Percentiles rank a stretch among this genome's conserved stretches.
Evolutionary conservation across 805 yeast genomes (phyloP).

Genomic region (Sugiyamaella qingdaonensis): DNA sequence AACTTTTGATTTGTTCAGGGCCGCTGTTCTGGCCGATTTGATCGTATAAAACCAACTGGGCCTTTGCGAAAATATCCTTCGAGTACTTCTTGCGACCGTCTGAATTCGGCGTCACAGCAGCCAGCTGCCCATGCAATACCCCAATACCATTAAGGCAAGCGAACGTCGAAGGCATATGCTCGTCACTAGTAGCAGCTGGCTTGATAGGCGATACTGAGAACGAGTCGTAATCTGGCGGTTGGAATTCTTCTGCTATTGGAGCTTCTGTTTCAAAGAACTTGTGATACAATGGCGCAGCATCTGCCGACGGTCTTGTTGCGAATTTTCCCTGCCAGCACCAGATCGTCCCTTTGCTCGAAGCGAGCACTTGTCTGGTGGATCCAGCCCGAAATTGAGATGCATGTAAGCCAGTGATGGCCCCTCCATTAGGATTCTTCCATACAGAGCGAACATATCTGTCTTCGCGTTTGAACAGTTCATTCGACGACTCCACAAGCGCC

Average conservation of each 20-base stretch:
- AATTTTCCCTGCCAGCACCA: constrained; percentile 27
- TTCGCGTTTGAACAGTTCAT: constrained; percentile 42
- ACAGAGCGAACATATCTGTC: constrained; percentile 39
- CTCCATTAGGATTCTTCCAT: constrained; percentile 35
- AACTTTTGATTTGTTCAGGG: constrained; percentile 32
- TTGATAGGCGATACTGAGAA: constrained; percentile 21
- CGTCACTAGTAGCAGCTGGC: not conserved
- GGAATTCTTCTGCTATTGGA: constrained; percentile 24
- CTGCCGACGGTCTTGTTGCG: constrained; percentile 11
- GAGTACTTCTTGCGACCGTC: constrained; percentile 9
- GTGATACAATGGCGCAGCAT: constrained; percentile 29
- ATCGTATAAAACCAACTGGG: constrained; percentile 38
- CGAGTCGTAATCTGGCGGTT: constrained; percentile 11
- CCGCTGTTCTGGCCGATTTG: constrained; percentile 33
- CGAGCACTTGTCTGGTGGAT: constrained; percentile 18
- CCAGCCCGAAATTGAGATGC: constrained; percentile 16
- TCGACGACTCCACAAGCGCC: constrained; percentile 41
- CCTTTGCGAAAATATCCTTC: constrained; percentile 29
- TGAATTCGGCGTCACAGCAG: constrained; percentile 14
- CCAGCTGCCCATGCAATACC: constrained; percentile 40
- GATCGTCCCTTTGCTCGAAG: constrained; percentile 21
- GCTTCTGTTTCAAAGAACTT: constrained; percentile 27
- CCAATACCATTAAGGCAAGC: constrained; percentile 50
- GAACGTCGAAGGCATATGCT: constrained; percentile 25
- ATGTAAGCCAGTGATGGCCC: constrained; percentile 24